Evolutionary conservation across 441 rosid species (phyloP).

Genomic region (Daphne laureola): DNA sequence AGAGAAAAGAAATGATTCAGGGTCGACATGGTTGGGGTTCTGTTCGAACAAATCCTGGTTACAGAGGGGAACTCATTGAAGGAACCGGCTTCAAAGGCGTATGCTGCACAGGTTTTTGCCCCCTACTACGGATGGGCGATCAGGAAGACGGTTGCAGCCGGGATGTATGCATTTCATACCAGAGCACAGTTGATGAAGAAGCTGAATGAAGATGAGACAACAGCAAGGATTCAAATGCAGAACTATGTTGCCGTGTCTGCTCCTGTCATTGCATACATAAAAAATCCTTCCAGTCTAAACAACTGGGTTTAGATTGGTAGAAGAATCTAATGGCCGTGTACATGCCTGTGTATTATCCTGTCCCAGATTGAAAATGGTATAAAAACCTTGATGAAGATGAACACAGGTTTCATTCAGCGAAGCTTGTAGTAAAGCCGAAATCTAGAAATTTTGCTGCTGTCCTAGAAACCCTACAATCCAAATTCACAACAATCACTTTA

Average conservation of each 20-base stretch:
- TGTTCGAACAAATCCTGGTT: constrained; percentile 64
- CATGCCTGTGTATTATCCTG: no score
- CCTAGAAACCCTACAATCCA: no score
- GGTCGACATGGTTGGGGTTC: constrained; percentile 80
- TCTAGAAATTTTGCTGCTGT: constrained; percentile 36
- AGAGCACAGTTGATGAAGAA: constrained; percentile 57
- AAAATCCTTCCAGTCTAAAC: constrained; percentile 57
- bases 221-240: constrained; percentile 69
- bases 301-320: constrained; percentile 83
- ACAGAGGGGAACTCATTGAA: constrained; percentile 64
- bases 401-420: constrained; percentile 49
- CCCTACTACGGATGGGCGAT: constrained; percentile 96
- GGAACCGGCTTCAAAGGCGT: constrained; percentile 86
- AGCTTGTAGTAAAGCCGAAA: constrained; percentile 63
- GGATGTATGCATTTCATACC: constrained; percentile 92
- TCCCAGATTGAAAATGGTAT: no score
- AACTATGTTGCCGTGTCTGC: constrained; percentile 45
- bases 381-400: no score
- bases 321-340: background rate
- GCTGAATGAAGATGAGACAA: constrained; percentile 74
- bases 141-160: constrained; percentile 81
- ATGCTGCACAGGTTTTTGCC: constrained; percentile 82
- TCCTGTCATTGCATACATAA: constrained; percentile 48
- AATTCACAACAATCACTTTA: no score
- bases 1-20: constrained; percentile 10